Evolutionary conservation across 306 rosid species (phyloP).

Genomic region (Corylus heterophylla): DNA sequence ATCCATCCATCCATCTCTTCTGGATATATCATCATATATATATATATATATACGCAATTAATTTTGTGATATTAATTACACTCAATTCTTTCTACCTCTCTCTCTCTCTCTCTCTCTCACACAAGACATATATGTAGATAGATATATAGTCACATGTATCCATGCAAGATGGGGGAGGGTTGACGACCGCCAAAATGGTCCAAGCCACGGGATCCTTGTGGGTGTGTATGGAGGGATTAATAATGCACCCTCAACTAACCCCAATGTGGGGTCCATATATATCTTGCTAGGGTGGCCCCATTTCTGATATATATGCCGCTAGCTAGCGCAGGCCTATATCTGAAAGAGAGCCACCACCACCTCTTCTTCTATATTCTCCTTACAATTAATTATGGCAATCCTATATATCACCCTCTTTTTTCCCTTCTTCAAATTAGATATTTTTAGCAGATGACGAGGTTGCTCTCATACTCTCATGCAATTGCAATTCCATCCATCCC

Average conservation of each 20-base stretch:
- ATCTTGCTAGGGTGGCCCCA: background rate
- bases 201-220: constrained; percentile 61
- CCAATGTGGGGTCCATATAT: constrained; percentile 19
- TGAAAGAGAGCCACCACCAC: background rate
- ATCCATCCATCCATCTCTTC: background rate
- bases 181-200: constrained; percentile 71
- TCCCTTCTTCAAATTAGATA: background rate
- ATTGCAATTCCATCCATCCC: background rate
- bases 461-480: background rate
- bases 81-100: background rate
- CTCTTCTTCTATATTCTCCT: background rate
- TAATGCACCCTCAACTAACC: constrained; percentile 28
- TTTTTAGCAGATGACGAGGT: constrained; percentile 19
- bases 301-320: background rate
- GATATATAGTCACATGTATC: constrained; percentile 8
- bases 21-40: background rate
- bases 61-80: background rate
- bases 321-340: background rate
- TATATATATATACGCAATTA: background rate
- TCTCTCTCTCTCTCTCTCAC: background rate
- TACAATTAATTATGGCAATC: background rate
- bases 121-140: too few species aligned
- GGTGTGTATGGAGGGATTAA: constrained; percentile 3
- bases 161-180: constrained; percentile 7
- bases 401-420: background rate